Conservation (phyloP, 108 stramenopile genomes). For the Skeletonema menzelii region DNA sequence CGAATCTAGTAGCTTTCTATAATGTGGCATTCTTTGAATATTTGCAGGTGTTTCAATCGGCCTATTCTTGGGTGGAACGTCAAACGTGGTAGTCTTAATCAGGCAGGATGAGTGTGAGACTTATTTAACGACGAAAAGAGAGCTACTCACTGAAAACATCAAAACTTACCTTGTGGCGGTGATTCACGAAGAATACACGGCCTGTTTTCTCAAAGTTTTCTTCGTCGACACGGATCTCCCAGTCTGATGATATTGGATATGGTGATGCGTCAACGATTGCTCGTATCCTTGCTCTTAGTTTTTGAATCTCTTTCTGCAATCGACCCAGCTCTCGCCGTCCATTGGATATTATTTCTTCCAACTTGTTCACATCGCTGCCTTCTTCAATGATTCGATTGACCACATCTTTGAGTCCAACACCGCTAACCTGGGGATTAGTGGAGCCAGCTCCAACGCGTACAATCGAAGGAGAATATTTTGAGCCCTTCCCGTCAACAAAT, state of each 20-base stretch:
- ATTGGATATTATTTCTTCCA: conserved; percentile 32
- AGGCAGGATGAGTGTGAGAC: not conserved
- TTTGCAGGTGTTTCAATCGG: conserved; percentile 29
- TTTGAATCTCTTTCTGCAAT: conserved; percentile 43
- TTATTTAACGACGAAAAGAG: no score
- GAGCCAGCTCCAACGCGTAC: conserved; percentile 64
- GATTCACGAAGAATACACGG: conserved; percentile 59
- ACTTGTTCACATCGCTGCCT: conserved; percentile 30
- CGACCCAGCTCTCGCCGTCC: conserved; percentile 32
- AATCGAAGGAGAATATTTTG: conserved; percentile 73
- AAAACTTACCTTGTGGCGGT: conserved; percentile 16
- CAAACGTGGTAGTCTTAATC: conserved; percentile 46
- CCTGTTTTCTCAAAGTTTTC: conserved; percentile 31
- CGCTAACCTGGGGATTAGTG: conserved; percentile 23
- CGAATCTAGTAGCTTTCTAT: conserved; percentile 24
- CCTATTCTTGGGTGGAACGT: conserved; percentile 37
- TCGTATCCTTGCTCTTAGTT: conserved; percentile 44
- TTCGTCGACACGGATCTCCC: conserved; percentile 64
- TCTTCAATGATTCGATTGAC: conserved; percentile 36
- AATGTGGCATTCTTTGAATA: conserved; percentile 53
- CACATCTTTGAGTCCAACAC: conserved; percentile 29
- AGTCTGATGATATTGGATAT: conserved; percentile 49
- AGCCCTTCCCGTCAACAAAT: conserved; percentile 70
- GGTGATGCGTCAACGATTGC: conserved; percentile 49
- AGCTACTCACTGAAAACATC: not conserved